Evolutionary conservation across 164 flowering plant species (phyloP).

Genomic region (grape (Vitis vinifera)): ASM3070453v1 NC_081822.1:11267001-11267500

Average conservation of each 20-base stretch:
- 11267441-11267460: not conserved
- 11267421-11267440: slow-evolving; percentile 7
- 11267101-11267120: too few relatives aligned
- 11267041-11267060: too few relatives aligned
- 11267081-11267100: too few relatives aligned
- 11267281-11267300: not conserved
- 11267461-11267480: not conserved
- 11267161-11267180: too few relatives aligned
- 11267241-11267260: slow-evolving; percentile 52
- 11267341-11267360: not conserved
- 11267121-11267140: too few relatives aligned
- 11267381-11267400: not conserved
- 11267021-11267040: too few relatives aligned
- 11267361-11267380: not conserved
- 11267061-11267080: too few relatives aligned
- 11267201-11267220: not conserved
- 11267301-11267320: not conserved
- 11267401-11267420: not conserved
- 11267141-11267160: too few relatives aligned
- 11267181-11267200: slow-evolving; percentile 28
- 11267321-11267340: too few relatives aligned
- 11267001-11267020: too few relatives aligned
- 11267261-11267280: slow-evolving; percentile 15
- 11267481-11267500: too few relatives aligned
- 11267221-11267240: slow-evolving; percentile 66